phyloP scores from a whole-genome alignment of 441 rosid genomes.

The Erysimum pusillum region DNA sequence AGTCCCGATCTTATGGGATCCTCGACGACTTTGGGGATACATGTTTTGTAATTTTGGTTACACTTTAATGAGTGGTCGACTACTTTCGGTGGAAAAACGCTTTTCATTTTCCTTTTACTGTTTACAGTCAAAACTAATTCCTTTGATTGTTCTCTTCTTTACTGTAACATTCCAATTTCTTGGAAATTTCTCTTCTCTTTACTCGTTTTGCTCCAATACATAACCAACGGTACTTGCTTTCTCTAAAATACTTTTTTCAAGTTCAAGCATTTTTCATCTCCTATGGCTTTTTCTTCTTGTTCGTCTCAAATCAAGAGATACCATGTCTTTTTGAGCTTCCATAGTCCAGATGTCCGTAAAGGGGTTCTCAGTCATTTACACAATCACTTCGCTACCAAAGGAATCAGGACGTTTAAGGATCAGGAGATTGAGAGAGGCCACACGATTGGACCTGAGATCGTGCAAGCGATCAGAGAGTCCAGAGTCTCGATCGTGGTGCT shows the following conservation, averaged over 20 bases:
- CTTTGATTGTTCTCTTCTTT: too few relatives aligned
- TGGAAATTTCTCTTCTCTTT: too few relatives aligned
- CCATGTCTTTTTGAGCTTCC: conserved; percentile 25
- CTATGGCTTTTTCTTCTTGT: conserved; percentile 5
- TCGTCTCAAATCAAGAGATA: neutral
- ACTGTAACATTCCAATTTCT: too few relatives aligned
- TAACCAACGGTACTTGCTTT: too few relatives aligned
- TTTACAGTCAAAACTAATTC: too few relatives aligned
- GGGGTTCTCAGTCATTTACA: conserved; percentile 29
- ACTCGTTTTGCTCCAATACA: too few relatives aligned
- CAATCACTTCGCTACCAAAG: conserved; percentile 6
- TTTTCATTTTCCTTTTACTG: too few relatives aligned
- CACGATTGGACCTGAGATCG: neutral
- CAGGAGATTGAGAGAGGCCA: conserved; percentile 2
- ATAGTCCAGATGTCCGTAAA: conserved; percentile 5
- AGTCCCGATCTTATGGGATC: too few relatives aligned
- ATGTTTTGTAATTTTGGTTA: too few relatives aligned
- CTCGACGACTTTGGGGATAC: too few relatives aligned
- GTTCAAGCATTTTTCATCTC: neutral
- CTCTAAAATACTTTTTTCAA: neutral
- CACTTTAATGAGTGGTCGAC: too few relatives aligned
- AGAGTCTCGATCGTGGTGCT: conserved; percentile 24
- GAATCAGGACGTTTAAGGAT: neutral
- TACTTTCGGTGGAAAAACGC: too few relatives aligned
- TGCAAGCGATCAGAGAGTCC: conserved; percentile 8